Conservation (phyloP, 2,329 filamentous ascomycete genomes). For the Trichoderma afroharzianum region DNA sequence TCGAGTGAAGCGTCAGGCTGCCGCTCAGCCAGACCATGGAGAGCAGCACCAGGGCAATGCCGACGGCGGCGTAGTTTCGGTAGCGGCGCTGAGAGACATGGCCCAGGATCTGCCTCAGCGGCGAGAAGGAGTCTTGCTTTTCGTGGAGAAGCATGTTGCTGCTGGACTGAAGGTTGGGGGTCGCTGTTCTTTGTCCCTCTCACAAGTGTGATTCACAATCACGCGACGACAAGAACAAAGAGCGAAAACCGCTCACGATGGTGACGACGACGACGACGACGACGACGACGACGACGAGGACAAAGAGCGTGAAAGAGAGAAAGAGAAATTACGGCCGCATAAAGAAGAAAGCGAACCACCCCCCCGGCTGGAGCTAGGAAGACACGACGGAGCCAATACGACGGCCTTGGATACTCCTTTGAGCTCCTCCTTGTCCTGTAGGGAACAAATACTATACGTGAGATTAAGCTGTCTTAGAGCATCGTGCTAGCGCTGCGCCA, state of each 20-base stretch:
- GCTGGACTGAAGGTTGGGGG: background rate
- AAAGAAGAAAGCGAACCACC: background rate
- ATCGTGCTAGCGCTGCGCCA: constrained; percentile 3
- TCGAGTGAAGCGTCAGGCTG: background rate
- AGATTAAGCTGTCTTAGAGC: constrained; percentile 6
- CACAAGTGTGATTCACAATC: background rate
- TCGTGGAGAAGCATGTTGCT: background rate
- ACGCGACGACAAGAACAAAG: background rate
- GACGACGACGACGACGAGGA: background rate
- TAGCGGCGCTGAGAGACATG: constrained; percentile 3
- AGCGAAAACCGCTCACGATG: background rate
- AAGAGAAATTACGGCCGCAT: background rate
- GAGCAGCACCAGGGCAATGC: background rate
- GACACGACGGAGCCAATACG: background rate
- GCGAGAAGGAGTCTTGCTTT: constrained; percentile 3
- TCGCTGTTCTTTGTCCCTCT: background rate
- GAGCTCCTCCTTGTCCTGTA: background rate
- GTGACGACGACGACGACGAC: background rate
- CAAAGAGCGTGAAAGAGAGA: background rate
- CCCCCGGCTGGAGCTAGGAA: background rate
- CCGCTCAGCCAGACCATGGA: constrained; percentile 6
- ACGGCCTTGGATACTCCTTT: background rate
- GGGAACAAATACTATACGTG: background rate
- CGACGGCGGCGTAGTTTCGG: constrained; percentile 12
- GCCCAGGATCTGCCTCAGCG: background rate